Evolutionary conservation across 352 stramenopile genomes (phyloP).

Genomic region (Pythium guiyangense): DNA sequence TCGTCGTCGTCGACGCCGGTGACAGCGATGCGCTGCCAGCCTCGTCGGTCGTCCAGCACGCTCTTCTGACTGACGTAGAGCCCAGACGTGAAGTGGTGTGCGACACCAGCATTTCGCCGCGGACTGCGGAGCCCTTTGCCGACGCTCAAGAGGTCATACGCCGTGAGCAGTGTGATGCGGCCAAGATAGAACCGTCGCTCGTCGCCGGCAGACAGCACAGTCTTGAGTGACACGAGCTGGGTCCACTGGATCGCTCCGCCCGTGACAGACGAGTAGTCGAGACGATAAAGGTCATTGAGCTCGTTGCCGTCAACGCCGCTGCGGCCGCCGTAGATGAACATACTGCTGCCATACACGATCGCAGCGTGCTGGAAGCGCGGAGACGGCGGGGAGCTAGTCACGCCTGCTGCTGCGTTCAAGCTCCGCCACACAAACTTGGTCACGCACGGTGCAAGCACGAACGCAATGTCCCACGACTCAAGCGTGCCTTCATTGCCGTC

Average conservation of each 20-base stretch:
- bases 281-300: slow-evolving; percentile 49
- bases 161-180: slow-evolving; percentile 33
- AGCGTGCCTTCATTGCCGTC: slow-evolving; percentile 42
- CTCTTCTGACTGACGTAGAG: slow-evolving; percentile 32
- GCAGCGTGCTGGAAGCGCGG: slow-evolving; percentile 57
- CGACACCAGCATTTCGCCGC: slow-evolving; percentile 4
- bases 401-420: slow-evolving; percentile 16
- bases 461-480: slow-evolving; percentile 46
- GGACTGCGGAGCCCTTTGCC: slow-evolving; percentile 25
- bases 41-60: slow-evolving; percentile 33
- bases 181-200: slow-evolving; percentile 28
- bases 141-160: slow-evolving; percentile 42
- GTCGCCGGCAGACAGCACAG: slow-evolving; percentile 1
- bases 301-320: slow-evolving; percentile 23
- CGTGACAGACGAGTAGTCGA: slow-evolving; percentile 43
- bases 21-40: slow-evolving; percentile 22
- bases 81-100: slow-evolving; percentile 24
- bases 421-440: slow-evolving; percentile 52
- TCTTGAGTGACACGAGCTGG: slow-evolving; percentile 24
- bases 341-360: slow-evolving; percentile 46
- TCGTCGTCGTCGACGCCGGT: slow-evolving; percentile 6
- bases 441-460: slow-evolving; percentile 46
- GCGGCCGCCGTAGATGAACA: slow-evolving; percentile 68
- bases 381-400: slow-evolving; percentile 31
- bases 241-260: slow-evolving; percentile 32